Conservation (phyloP, 495 filamentous ascomycete genomes). For the Recurvomyces mirabilis region DNA sequence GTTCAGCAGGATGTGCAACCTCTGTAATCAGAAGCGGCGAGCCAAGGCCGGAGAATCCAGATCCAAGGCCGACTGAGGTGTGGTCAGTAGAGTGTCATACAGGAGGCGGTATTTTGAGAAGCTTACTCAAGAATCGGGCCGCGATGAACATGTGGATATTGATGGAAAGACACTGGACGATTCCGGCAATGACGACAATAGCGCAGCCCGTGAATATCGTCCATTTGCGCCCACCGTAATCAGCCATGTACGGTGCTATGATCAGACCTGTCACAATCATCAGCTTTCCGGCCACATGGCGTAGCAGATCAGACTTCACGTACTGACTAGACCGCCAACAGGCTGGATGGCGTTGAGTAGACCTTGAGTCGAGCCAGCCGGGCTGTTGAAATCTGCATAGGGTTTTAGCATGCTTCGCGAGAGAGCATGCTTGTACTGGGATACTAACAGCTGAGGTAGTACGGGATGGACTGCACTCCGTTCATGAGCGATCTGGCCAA, state of each 20-base stretch:
- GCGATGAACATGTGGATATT: conserved; percentile 27
- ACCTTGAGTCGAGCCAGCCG: background rate
- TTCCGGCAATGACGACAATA: conserved; percentile 62
- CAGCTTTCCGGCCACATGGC: background rate
- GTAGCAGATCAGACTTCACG: background rate
- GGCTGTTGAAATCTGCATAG: conserved; percentile 1
- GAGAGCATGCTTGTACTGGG: no score
- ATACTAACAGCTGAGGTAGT: background rate
- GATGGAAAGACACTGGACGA: conserved; percentile 52
- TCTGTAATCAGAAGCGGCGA: conserved; percentile 55
- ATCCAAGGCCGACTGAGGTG: conserved; percentile 2
- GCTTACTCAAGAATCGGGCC: conserved; percentile 44
- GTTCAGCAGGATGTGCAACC: conserved; percentile 55
- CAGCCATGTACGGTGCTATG: background rate
- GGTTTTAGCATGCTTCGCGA: no score
- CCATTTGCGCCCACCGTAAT: conserved; percentile 37
- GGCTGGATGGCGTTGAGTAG: conserved; percentile 2
- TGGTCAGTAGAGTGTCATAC: background rate
- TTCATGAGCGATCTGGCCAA: conserved; percentile 1
- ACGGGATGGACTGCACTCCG: conserved; percentile 4
- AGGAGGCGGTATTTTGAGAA: background rate
- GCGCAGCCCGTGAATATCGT: conserved; percentile 47
- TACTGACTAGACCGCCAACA: conserved; percentile 1
- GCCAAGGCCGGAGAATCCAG: conserved; percentile 47
- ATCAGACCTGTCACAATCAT: conserved; percentile 1